Evolutionary conservation across 116 monocot species (phyloP), one percentile per base, ranked within the genome.

Genomic region (Phalaenopsis hybrid): DNA sequence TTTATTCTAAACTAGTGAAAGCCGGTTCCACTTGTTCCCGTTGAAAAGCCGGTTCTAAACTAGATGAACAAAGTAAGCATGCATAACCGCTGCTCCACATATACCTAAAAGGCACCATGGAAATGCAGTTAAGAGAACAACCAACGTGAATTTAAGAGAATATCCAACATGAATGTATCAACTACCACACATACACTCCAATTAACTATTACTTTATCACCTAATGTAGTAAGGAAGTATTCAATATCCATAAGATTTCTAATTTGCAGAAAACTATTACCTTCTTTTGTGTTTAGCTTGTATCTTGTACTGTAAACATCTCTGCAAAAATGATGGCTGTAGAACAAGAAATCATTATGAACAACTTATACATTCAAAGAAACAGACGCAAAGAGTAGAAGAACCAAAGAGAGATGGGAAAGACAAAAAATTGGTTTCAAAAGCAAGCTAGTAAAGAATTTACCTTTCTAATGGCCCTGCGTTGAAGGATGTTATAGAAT

Each of bases 271-370:
- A 75, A 61, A 83, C 15, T 78, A 79, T 20, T 81, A 96, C 96
- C 96, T 96, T 73, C 78, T 81, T 85, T 85, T 92, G 49, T 76
- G 80, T 79, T 88, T 94, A 41, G 94, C 92, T 76, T 90, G 87
- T 85, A 92, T 90, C 89, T 91, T 94, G 88, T 96, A 94, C 49
- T 55, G 85, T 76, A 96, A 87, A 79, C 90, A 91, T 91, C 96
- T 89, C 50, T 94, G 96, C 68, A 96, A 92, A 91, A 96, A 92
- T 79, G 85, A 87, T 81, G 96, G 94, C 96, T 96, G 92, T 80
- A 91, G 73, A 10, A 81, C 37, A 84, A 82, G 10, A 79, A 48
- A 7, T 44, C 73, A 78, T 23, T 49, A 75, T 20, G 34, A 74
- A 63, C 1, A 52, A 49, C 59, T 33, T 37, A 70, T 73, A 72